Base-by-base conservation (phyloP, 306 rosid species). In the Ormosia emarginata region DNA sequence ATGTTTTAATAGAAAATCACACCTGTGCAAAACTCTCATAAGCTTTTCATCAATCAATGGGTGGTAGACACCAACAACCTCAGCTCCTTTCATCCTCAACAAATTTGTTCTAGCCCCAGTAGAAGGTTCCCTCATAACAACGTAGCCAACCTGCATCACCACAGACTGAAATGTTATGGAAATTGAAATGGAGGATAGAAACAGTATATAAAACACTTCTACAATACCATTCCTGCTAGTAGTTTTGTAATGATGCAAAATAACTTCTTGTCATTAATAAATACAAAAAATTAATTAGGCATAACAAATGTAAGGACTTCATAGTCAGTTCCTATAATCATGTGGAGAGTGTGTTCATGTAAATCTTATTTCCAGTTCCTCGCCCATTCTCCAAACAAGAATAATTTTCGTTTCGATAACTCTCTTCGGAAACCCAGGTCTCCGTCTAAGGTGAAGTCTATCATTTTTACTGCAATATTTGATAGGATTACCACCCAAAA, bases 51-150 rank as follows among this genome's bases (percentile, higher is more conserved):
- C 94, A 14, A 94, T 86, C 94, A 92, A 86, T 39, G 90, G 92
- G 75, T 92, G 98, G 87, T 89, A 91, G 49, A 91, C 94, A 66
- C 95, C 97, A 75, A 94, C 98, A 65, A 94, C 94, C 71, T 77
- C 87, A 41, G 97, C 97, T 61, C 84, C 92, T 89, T 79, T 92
- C 88, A 94, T 90, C 85, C 98, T 90, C 85, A 94, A 79, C 79
- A 94, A 79, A 77, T 87, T 91, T 63, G 89, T 77, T 86, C 90
- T 85, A 30, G 81, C 83, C 65, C 94, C 87, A 0, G 97, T 91
- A 32, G 92, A 85, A 2, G 89, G 94, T 57, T 94, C 95, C 32
- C 18, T 88, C 97, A 91, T 91, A 13, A 94, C 97, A 84, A 94
- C 90, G 82, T 94, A 94, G 56, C 97, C 98, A 41, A 90, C 98